These are phyloP conservation scores for Sordariomycetes sp. DNA, from an alignment of 2,329 filamentous ascomycete genomes.

Conservation along the genomic window DNA sequence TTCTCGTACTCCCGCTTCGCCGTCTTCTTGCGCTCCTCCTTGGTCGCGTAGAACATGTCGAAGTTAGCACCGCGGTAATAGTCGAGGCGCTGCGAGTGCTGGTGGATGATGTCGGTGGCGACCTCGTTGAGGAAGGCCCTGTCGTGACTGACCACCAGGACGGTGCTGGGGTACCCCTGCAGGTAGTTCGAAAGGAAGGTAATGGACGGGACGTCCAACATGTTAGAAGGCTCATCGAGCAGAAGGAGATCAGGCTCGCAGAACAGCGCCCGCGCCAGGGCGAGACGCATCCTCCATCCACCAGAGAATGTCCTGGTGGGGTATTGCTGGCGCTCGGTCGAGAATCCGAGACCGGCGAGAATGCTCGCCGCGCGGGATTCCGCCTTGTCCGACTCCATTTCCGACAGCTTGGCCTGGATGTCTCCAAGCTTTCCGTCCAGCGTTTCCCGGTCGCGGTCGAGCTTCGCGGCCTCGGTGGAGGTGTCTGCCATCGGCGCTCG, in stretches of 20 bases:
- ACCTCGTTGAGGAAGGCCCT: slow-evolving; percentile 97
- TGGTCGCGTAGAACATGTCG: slow-evolving; percentile 92
- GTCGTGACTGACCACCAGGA: slow-evolving; percentile 96
- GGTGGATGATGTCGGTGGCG: slow-evolving; percentile 97
- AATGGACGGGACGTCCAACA: slow-evolving; percentile 99
- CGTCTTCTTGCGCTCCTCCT: slow-evolving; percentile 92
- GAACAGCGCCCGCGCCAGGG: slow-evolving; percentile 87
- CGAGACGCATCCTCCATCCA: slow-evolving; percentile 98
- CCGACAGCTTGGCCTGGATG: slow-evolving; percentile 79
- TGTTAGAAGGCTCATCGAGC: slow-evolving; percentile 98
- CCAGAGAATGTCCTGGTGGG: slow-evolving; percentile 97
- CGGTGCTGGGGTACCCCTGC: slow-evolving; percentile 83
- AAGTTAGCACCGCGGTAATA: slow-evolving; percentile 99
- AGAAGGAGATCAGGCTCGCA: slow-evolving; percentile 93
- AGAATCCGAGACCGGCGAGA: slow-evolving; percentile 93
- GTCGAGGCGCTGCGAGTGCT: slow-evolving; percentile 91
- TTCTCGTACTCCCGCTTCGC: slow-evolving; percentile 97
- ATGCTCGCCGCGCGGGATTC: slow-evolving; percentile 93
- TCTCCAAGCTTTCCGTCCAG: slow-evolving; percentile 85
- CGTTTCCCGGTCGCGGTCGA: slow-evolving; percentile 80
- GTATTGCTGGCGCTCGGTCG: slow-evolving; percentile 77
- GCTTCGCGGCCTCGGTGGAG: slow-evolving; percentile 69
- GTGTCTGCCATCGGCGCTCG: slow-evolving; percentile 77
- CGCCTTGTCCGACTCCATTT: slow-evolving; percentile 99
- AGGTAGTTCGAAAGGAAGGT: slow-evolving; percentile 96